phyloP scores from a whole-genome alignment of 257 asterid species.

The Nicotiana sylvestris region DNA sequence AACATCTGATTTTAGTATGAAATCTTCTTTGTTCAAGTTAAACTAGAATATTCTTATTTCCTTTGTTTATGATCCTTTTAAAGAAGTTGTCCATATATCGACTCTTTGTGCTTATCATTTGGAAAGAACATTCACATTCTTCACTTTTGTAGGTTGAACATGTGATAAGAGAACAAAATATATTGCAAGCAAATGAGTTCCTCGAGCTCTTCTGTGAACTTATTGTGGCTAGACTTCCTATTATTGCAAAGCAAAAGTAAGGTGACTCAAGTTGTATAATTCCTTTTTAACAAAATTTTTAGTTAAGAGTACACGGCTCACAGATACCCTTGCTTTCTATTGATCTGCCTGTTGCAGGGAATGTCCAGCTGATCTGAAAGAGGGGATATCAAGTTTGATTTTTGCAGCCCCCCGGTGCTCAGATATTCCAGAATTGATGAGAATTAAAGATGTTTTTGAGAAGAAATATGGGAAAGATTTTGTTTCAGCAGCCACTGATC shows the following conservation, averaged over 20 bases:
- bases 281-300: not conserved
- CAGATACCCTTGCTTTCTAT: not conserved
- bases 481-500: slow-evolving; percentile 86
- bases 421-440: slow-evolving; percentile 78
- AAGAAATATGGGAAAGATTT: slow-evolving; percentile 93
- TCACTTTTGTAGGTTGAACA: slow-evolving; percentile 67
- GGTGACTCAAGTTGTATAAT: slow-evolving; percentile 26
- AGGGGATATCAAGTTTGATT: slow-evolving; percentile 84
- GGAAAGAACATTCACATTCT: slow-evolving; percentile 7
- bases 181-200: slow-evolving; percentile 91
- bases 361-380: slow-evolving; percentile 94
- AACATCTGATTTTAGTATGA: not conserved
- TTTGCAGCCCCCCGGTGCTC: slow-evolving; percentile 98
- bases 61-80: not conserved
- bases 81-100: not conserved
- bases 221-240: slow-evolving; percentile 72
- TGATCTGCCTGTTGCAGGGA: slow-evolving; percentile 47
- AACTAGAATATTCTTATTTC: not conserved
- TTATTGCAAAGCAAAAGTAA: slow-evolving; percentile 89
- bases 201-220: slow-evolving; percentile 93
- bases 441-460: slow-evolving; percentile 63
- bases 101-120: not conserved
- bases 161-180: slow-evolving; percentile 87
- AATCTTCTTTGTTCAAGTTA: not conserved
- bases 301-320: not conserved